These are phyloP conservation scores for Macrophomina phaseolina DNA, from an alignment of 2,329 filamentous ascomycete genomes.

Conservation along the genomic window DNA sequence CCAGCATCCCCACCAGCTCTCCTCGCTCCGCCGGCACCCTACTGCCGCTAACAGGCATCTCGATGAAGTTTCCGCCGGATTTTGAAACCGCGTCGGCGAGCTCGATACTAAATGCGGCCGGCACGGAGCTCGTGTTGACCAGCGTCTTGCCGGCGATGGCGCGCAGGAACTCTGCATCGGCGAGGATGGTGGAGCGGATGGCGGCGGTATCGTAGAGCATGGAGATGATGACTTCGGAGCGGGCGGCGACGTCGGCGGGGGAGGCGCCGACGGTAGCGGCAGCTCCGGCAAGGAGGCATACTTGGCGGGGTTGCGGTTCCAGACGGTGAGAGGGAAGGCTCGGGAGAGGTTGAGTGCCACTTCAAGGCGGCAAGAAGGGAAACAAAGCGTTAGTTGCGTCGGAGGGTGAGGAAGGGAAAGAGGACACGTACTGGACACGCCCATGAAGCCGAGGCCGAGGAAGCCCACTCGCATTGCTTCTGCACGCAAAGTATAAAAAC, in stretches of 20 bases:
- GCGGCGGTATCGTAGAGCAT: background rate
- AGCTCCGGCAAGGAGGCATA: background rate
- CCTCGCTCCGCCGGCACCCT: background rate
- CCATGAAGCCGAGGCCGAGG: constrained; percentile 49
- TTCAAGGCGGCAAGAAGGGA: too few relatives aligned
- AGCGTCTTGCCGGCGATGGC: background rate
- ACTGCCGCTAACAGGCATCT: constrained; percentile 3
- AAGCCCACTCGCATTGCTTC: background rate
- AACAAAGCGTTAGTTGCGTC: too few relatives aligned
- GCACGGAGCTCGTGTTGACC: background rate
- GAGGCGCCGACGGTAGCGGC: background rate
- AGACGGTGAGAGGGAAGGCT: background rate
- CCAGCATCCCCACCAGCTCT: constrained; percentile 40
- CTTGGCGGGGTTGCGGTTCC: background rate
- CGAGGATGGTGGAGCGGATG: background rate
- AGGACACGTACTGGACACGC: constrained; percentile 37
- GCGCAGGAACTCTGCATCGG: background rate
- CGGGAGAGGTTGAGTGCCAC: constrained; percentile 47
- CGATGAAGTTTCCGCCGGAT: background rate
- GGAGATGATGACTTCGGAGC: background rate
- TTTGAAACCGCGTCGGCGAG: background rate
- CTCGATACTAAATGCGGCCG: background rate
- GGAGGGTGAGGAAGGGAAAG: too few relatives aligned
- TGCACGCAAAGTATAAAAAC: too few relatives aligned
- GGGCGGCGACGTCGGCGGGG: background rate